Conservation (phyloP, 495 filamentous ascomycete species). For the Lasiosphaeria hispida region DNA sequence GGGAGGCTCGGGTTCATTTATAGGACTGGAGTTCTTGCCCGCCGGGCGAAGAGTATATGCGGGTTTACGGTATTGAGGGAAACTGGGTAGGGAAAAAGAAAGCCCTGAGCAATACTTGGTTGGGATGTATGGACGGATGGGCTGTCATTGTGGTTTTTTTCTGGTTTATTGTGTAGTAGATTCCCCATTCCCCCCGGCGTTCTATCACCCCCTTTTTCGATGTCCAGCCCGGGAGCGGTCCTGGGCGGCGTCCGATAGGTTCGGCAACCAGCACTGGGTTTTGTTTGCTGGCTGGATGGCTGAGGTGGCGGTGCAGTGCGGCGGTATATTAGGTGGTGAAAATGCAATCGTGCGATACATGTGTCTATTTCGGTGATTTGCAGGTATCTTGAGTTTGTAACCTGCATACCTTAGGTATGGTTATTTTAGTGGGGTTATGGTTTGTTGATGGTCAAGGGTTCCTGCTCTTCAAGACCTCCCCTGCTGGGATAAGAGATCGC, state of each 20-base stretch:
- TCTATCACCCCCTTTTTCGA: constrained; percentile 8
- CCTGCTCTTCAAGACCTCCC: too few species aligned
- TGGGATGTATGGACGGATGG: constrained; percentile 6
- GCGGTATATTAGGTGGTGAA: too few species aligned
- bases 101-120: not conserved
- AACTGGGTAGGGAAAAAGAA: constrained; percentile 4
- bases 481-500: too few species aligned
- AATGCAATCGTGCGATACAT: too few species aligned
- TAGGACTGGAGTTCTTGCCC: not conserved
- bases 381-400: too few species aligned
- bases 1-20: not conserved
- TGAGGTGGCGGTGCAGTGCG: too few species aligned
- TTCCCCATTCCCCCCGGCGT: constrained; percentile 31
- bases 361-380: too few species aligned
- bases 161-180: constrained; percentile 33
- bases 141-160: constrained; percentile 14
- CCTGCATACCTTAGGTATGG: too few species aligned
- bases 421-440: too few species aligned
- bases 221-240: constrained; percentile 1
- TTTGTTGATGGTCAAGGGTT: too few species aligned
- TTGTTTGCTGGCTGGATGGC: not conserved
- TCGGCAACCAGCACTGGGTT: not conserved
- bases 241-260: not conserved
- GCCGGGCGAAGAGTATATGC: constrained; percentile 9
- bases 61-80: not conserved